Evolutionary conservation across 768 basidiomycete genomes (phyloP).

Genomic region (Cyclocybe cylindracea): DNA sequence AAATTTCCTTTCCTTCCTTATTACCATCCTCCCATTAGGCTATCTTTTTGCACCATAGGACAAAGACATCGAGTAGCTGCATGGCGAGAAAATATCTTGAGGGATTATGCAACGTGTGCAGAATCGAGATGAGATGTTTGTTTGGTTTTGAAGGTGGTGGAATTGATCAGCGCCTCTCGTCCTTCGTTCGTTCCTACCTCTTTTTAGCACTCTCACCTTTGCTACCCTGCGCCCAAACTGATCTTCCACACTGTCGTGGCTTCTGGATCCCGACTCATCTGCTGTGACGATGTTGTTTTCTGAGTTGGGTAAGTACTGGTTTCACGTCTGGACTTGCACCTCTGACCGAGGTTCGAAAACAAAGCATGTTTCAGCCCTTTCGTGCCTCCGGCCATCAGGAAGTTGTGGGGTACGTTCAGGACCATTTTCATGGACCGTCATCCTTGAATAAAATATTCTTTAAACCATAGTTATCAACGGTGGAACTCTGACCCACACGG

Average conservation of each 20-base stretch:
- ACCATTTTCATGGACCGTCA: not conserved
- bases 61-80: too few relatives aligned
- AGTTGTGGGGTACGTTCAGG: conserved; percentile 32
- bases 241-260: too few relatives aligned
- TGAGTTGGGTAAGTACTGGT: conserved; percentile 11
- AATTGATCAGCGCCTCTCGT: too few relatives aligned
- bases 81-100: too few relatives aligned
- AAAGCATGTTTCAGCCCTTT: conserved; percentile 42
- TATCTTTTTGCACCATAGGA: too few relatives aligned
- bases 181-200: too few relatives aligned
- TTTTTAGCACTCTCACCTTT: not conserved
- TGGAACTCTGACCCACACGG: conserved; percentile 33
- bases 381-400: conserved; percentile 25
- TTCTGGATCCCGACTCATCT: not conserved
- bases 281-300: conserved; percentile 10
- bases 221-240: too few relatives aligned
- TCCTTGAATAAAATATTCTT: not conserved
- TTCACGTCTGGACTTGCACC: not conserved
- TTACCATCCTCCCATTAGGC: not conserved
- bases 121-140: too few relatives aligned
- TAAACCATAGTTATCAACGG: conserved; percentile 31
- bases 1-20: conserved; percentile 4
- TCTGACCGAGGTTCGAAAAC: not conserved
- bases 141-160: too few relatives aligned
- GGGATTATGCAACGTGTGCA: too few relatives aligned